Percentiles rank a stretch among this genome's conserved stretches.
phyloP scores from a whole-genome alignment of 2,329 filamentous ascomycete species.

The Fusarium devonianum region DNA sequence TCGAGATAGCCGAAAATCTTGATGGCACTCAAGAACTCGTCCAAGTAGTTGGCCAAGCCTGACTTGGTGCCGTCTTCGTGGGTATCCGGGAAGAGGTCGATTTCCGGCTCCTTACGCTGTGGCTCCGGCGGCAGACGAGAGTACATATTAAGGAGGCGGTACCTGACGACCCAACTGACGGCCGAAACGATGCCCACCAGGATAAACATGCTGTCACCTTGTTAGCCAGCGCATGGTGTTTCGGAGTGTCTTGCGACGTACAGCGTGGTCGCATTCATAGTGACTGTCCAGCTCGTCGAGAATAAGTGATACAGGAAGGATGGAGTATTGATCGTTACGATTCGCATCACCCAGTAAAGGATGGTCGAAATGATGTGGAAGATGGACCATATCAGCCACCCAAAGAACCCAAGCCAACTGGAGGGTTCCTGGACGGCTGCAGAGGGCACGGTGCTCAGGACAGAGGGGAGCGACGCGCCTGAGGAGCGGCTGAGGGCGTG shows the following conservation, averaged over 20 bases:
- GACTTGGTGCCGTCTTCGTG: conserved; percentile 90
- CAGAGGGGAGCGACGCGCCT: conserved; percentile 46
- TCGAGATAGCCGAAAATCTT: conserved; percentile 99
- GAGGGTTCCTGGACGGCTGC: conserved; percentile 50
- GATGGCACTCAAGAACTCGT: conserved; percentile 97
- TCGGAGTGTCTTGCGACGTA: conserved; percentile 54
- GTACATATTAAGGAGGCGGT: conserved; percentile 97
- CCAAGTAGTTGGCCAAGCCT: conserved; percentile 92
- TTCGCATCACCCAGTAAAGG: conserved; percentile 81
- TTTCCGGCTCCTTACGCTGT: conserved; percentile 92
- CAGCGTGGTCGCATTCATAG: conserved; percentile 98
- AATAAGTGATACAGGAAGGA: conserved; percentile 89
- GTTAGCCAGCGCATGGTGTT: conserved; percentile 20
- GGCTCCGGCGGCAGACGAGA: conserved; percentile 91
- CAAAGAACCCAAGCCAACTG: conserved; percentile 66
- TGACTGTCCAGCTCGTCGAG: conserved; percentile 93
- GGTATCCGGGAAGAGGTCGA: conserved; percentile 93
- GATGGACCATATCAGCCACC: conserved; percentile 60
- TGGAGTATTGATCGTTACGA: conserved; percentile 87
- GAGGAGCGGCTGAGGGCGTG: conserved; percentile 45
- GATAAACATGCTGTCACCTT: conserved; percentile 71
- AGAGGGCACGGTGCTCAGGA: conserved; percentile 47
- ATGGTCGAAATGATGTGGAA: conserved; percentile 65
- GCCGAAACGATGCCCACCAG: conserved; percentile 79
- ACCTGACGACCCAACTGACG: conserved; percentile 91